Conservation (phyloP, 2,329 filamentous ascomycete species). For the Talaromyces sp. region DNA sequence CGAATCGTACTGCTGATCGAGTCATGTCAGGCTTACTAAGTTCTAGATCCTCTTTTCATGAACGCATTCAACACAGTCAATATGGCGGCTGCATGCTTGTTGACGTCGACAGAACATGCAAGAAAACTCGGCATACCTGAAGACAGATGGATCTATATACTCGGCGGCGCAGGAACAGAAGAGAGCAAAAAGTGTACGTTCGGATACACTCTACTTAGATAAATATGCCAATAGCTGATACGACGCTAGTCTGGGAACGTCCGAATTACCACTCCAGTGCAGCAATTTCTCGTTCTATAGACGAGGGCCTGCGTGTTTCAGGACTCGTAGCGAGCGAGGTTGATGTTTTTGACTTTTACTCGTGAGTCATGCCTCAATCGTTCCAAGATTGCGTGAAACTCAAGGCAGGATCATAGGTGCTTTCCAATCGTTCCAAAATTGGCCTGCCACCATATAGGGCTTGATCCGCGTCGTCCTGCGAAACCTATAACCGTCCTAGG, state of each 20-base stretch:
- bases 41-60: constrained; percentile 63
- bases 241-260: constrained; percentile 57
- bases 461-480: constrained; percentile 45
- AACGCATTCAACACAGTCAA: constrained; percentile 71
- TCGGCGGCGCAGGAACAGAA: constrained; percentile 61
- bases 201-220: neutral
- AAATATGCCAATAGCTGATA: neutral
- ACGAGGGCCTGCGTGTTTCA: constrained; percentile 51
- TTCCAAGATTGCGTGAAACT: neutral
- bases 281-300: constrained; percentile 57
- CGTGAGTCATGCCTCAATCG: constrained; percentile 36
- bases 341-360: constrained; percentile 63
- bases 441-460: constrained; percentile 57
- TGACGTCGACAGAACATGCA: constrained; percentile 59
- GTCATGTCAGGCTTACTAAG: neutral
- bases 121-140: constrained; percentile 53
- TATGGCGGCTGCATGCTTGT: constrained; percentile 57
- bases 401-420: constrained; percentile 45
- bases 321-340: constrained; percentile 51
- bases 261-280: constrained; percentile 58
- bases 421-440: constrained; percentile 69
- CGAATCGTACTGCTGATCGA: neutral
- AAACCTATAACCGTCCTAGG: constrained; percentile 62
- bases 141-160: constrained; percentile 60
- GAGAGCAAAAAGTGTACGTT: constrained; percentile 55